Conservation (phyloP, 306 rosid species). For the Cicer bijugum region DNA sequence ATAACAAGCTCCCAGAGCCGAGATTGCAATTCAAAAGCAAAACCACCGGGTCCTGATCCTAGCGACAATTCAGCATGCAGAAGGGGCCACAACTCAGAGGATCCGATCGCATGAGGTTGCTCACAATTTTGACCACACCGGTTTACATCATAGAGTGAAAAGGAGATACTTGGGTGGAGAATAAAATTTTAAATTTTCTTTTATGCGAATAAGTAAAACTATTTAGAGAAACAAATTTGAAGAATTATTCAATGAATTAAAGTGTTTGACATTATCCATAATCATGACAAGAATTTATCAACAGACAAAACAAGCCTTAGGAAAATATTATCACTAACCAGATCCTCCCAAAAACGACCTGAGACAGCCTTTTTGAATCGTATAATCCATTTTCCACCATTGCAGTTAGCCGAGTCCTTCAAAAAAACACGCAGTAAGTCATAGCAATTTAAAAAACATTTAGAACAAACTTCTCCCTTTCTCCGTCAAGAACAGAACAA, state of each 20-base stretch:
- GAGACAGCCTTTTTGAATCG: conserved; percentile 85
- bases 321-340: conserved; percentile 61
- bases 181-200: too few species aligned
- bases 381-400: conserved; percentile 95
- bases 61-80: too few species aligned
- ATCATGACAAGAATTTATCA: conserved; percentile 27
- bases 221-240: conserved; percentile 13
- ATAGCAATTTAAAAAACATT: conserved; percentile 22
- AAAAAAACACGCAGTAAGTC: conserved; percentile 17
- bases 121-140: too few species aligned
- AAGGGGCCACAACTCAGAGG: too few species aligned
- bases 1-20: too few species aligned
- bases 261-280: background rate
- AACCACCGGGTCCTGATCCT: too few species aligned
- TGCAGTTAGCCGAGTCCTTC: conserved; percentile 95
- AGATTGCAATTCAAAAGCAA: too few species aligned
- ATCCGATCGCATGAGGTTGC: too few species aligned
- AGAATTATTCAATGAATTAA: background rate
- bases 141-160: too few species aligned
- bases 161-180: too few species aligned
- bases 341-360: conserved; percentile 96
- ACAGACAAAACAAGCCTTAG: background rate
- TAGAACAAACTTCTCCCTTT: background rate
- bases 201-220: background rate
- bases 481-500: conserved; percentile 14